Percentiles rank a stretch among this genome's conserved stretches.
Evolutionary conservation across 495 filamentous ascomycete species (phyloP).

Genomic region (Aspergillus taichungensis): DNA sequence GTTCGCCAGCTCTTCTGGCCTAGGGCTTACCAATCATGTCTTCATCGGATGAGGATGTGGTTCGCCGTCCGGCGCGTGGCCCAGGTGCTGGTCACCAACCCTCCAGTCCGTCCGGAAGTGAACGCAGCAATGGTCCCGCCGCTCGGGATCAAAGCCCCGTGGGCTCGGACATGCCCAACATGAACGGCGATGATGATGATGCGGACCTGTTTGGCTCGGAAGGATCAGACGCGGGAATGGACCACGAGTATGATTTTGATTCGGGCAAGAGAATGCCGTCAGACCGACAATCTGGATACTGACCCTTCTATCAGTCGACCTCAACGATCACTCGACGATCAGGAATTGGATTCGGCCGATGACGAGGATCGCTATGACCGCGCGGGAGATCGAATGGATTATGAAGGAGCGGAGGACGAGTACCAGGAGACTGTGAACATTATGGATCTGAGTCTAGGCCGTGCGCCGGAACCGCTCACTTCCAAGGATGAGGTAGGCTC

Average conservation of each 20-base stretch:
- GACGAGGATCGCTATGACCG: constrained; percentile 53
- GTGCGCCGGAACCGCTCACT: constrained; percentile 60
- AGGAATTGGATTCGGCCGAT: constrained; percentile 74
- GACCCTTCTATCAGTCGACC: constrained; percentile 28
- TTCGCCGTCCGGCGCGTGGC: constrained; percentile 32
- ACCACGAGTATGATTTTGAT: constrained; percentile 29
- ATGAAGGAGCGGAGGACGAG: constrained; percentile 35
- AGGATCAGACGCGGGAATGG: constrained; percentile 32
- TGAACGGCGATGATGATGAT: constrained; percentile 39
- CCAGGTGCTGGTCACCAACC: constrained; percentile 14
- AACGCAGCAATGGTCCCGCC: constrained; percentile 15
- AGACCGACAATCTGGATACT: constrained; percentile 6
- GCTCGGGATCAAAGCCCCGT: constrained; percentile 14
- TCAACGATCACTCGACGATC: constrained; percentile 56
- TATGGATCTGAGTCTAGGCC: constrained; percentile 50
- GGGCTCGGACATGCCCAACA: constrained; percentile 27
- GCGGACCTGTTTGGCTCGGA: constrained; percentile 62
- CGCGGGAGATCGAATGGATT: constrained; percentile 37
- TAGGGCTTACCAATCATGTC: constrained; percentile 20
- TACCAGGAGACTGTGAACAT: constrained; percentile 46
- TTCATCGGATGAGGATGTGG: constrained; percentile 35
- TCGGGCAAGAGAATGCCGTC: constrained; percentile 18
- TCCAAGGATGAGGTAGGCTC: constrained; percentile 53
- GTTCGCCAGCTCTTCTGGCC: neutral
- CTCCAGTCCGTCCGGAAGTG: constrained; percentile 23